Base-by-base conservation (phyloP, 2,329 filamentous ascomycete genomes). In the Lecanoromycetidae sp. region DNA sequence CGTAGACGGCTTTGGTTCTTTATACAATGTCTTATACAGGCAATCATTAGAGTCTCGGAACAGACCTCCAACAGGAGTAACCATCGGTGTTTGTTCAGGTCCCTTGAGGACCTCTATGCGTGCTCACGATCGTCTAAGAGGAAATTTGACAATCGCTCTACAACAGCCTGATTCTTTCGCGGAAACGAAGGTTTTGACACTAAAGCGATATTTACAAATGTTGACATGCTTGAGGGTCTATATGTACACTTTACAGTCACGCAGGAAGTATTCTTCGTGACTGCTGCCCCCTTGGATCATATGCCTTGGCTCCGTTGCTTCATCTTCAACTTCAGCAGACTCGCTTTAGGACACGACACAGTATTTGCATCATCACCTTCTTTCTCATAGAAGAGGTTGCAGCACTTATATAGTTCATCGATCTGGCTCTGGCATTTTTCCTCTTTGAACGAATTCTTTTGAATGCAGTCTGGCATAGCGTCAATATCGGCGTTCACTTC, bases 31-130 rank as follows among this genome's bases (percentile, higher is more conserved):
- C 70, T n/a, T 63, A 63, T 68, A 74, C 72, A 90, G 87, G 82
- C 84, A 82, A 79, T 84, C 85, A 84, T 90, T 96, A 96, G 91
- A 98, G 91, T 98, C 91, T 93, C 90, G 88, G 84, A 84, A 80
- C 79, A 84, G 79, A 84, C 79, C 66, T 63, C 54, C 50, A 60
- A 55, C 55, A 50, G 56, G 57, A 61, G 60, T 63, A 58, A 53
- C 62, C 64, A 62, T 88, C 85, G 86, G 76, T 96, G 77, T 84
- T 87, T 87, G 80, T 84, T 86, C 84, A 93, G 86, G 77, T 82
- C 77, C 80, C 74, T 66, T 66, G 73, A 69, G 77, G 82, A 72
- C 76, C 84, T 88, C 83, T 71, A 71, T 72, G 85, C 88, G 90
- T 86, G 91, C 91, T 98, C 87, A 88, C 81, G 86, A 87, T 84